Conservation (phyloP, 108 stramenopile genomes). For the Nitzschia inconspicua region DNA sequence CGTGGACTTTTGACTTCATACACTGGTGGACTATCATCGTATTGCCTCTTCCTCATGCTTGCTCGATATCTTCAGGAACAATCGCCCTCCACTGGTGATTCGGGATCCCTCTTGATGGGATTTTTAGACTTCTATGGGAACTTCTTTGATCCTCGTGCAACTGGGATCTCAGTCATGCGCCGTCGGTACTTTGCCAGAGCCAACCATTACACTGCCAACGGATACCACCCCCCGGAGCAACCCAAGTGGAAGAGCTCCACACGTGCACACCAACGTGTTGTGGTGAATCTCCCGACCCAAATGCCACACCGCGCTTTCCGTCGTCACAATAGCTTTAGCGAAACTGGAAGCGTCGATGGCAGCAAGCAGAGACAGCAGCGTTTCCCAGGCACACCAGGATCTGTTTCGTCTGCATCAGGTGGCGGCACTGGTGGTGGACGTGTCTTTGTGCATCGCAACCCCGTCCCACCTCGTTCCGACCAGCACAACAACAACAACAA, state of each 20-base stretch:
- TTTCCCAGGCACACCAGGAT: no score
- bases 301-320: conserved; percentile 26
- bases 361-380: conserved; percentile 6
- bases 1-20: conserved; percentile 84
- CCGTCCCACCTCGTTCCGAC: neutral
- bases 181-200: conserved; percentile 75
- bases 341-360: conserved; percentile 37
- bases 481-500: neutral
- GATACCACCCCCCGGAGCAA: conserved; percentile 10
- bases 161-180: conserved; percentile 72
- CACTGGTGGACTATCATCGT: conserved; percentile 89
- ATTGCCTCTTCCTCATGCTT: conserved; percentile 90
- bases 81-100: conserved; percentile 64
- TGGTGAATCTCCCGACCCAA: conserved; percentile 1
- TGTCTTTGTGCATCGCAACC: neutral
- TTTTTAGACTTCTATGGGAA: conserved; percentile 95
- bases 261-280: conserved; percentile 8
- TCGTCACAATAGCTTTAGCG: conserved; percentile 41
- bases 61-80: conserved; percentile 89
- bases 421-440: no score
- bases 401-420: neutral
- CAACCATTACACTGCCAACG: conserved; percentile 27
- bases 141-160: conserved; percentile 84
- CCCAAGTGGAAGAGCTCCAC: conserved; percentile 9
- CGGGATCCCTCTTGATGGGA: conserved; percentile 89